These are phyloP conservation scores for Teratosphaeria epicoccoides DNA, from an alignment of 2,329 filamentous ascomycete genomes.

Conservation along the genomic window DNA sequence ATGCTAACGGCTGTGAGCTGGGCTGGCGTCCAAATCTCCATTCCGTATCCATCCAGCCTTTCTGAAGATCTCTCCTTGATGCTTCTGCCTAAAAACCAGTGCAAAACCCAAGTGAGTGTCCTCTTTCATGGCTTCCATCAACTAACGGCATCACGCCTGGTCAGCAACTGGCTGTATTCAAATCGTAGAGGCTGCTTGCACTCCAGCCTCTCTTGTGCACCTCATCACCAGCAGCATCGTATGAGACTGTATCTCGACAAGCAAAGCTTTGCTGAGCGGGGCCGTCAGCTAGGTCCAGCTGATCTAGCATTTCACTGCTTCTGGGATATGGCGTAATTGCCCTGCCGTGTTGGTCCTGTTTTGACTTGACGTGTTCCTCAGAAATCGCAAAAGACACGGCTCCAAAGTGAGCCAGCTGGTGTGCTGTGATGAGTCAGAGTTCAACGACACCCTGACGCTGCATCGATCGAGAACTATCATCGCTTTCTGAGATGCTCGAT, in stretches of 20 bases:
- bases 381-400: constrained; percentile 37
- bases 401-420: constrained; percentile 6
- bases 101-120: constrained; percentile 43
- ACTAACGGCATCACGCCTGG: not conserved
- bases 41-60: constrained; percentile 24
- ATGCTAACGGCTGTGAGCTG: constrained; percentile 31
- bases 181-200: constrained; percentile 8
- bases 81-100: constrained; percentile 45
- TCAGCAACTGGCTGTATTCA: not conserved
- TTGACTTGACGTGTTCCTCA: constrained; percentile 39
- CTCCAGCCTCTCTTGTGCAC: constrained; percentile 12
- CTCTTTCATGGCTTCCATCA: not conserved
- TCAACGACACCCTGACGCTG: too few relatives aligned
- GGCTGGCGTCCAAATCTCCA: constrained; percentile 27
- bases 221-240: constrained; percentile 32
- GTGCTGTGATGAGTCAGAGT: constrained; percentile 5
- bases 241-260: constrained; percentile 40
- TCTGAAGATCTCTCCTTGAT: constrained; percentile 45
- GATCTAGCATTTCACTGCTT: constrained; percentile 43
- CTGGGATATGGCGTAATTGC: constrained; percentile 46
- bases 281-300: constrained; percentile 40
- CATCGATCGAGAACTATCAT: too few relatives aligned
- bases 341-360: constrained; percentile 43
- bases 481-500: too few relatives aligned
- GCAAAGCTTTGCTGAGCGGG: constrained; percentile 45